Base-by-base conservation (phyloP, 2,329 filamentous ascomycete species). In the Phialemoniopsis sp. region DNA sequence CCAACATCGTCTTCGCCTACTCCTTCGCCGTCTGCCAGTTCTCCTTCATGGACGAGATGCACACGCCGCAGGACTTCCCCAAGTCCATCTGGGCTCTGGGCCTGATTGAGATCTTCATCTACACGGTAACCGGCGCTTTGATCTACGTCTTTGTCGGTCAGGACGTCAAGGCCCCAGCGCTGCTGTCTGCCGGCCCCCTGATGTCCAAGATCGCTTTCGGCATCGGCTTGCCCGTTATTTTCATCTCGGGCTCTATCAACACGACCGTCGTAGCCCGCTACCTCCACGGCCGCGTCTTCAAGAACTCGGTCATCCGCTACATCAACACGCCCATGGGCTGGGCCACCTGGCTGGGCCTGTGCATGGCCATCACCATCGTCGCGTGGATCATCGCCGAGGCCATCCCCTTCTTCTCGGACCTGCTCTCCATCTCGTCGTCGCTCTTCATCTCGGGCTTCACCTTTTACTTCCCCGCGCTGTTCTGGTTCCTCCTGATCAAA, bases 221-320 rank as follows among this genome's bases (percentile, higher is more conserved):
- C 19, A 59, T 88, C 45, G 84, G 82, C 1, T 66, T 85, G 4
- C 84, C 84, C 13, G 87, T 84, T 39, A 88, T 89, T 55, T 73
- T 87, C 50, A 80, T 89, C 45, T 83, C 84, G 0, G 85, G 84
- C 36, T 82, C 85, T 14, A 83, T 88, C 57, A 82, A 86, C 61
- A 70, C 66, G 29, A 69, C 65, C 2, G 67, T 71, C 10, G 60
- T 67, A 21, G 60, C 56, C 4, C 66, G 68, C 15, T 73, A 72
- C 43, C 55, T 73, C 44, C 67, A 71, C 50, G 66, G 61, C 6
- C 64, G 68, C 29, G 43, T 65, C n/a, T 72, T 59, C 53, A 61
- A 61, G 48, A 49, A 68, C 51, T 66, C 61, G 3, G 51, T 71
- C 41, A 59, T 60, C 40, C 63, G 64, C 39, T 72, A 59, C 54